Conservation (phyloP, 1,284 basidiomycete genomes). For the Vanrija sp. region DNA sequence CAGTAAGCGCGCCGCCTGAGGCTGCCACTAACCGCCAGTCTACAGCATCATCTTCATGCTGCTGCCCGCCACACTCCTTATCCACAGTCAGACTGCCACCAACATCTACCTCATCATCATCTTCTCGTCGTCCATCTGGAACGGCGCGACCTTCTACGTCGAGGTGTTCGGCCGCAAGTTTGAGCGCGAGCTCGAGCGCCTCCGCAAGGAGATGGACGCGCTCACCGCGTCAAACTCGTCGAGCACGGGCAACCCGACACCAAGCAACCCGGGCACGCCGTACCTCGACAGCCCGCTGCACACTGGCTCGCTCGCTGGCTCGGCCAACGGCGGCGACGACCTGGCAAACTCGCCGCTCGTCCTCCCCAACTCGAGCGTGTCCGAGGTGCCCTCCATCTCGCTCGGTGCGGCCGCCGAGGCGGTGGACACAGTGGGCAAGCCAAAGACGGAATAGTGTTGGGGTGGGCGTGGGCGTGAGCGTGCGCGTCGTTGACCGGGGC, state of each 20-base stretch:
- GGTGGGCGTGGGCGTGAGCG: too few relatives aligned
- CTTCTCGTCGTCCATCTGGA: conserved; percentile 68
- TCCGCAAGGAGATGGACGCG: conserved; percentile 67
- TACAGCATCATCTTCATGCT: conserved; percentile 82
- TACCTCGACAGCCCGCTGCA: neutral
- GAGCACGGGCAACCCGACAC: conserved; percentile 14
- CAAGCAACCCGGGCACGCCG: conserved; percentile 9
- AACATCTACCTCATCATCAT: conserved; percentile 70
- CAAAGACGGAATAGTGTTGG: conserved; percentile 7
- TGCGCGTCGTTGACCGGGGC: too few relatives aligned
- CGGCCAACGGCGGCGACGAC: conserved; percentile 2
- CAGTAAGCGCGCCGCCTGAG: conserved; percentile 52
- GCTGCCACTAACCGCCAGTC: conserved; percentile 51
- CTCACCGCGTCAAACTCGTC: conserved; percentile 18
- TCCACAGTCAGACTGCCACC: conserved; percentile 70
- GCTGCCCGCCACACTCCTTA: conserved; percentile 68
- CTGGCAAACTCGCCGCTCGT: conserved; percentile 36
- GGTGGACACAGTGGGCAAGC: conserved; percentile 11
- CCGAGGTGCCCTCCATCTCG: conserved; percentile 27
- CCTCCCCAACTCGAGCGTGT: conserved; percentile 25
- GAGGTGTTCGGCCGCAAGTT: conserved; percentile 96
- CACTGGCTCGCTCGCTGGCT: neutral
- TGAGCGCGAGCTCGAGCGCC: conserved; percentile 78
- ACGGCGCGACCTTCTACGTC: conserved; percentile 64
- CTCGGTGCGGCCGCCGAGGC: conserved; percentile 21